A percentile compares a stretch with the other conserved stretches of the same genome.
Evolutionary conservation across 2,329 filamentous ascomycete species (phyloP).

Genomic region (Chaetomiaceae sp.): DNA sequence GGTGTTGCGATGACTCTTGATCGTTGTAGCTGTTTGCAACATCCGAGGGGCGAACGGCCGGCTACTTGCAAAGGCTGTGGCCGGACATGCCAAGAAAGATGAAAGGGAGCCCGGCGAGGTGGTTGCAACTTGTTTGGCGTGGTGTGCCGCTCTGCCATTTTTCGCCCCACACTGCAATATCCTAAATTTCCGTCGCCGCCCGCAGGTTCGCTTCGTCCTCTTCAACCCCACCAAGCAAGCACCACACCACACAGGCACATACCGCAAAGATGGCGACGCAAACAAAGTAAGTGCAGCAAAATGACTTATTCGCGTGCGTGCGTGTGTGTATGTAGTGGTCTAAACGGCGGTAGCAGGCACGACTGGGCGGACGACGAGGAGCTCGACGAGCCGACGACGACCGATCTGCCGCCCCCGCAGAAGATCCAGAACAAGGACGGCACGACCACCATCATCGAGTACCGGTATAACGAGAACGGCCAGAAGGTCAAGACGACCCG

Average conservation of each 20-base stretch:
- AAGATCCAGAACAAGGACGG: conserved; percentile 97
- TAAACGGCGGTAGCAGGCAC: conserved; percentile 38
- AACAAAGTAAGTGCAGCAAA: conserved; percentile 19
- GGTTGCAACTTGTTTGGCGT: neutral
- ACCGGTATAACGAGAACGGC: conserved; percentile 83
- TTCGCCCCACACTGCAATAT: conserved; percentile 24
- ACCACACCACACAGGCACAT: conserved; percentile 14
- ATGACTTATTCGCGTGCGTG: too few species aligned
- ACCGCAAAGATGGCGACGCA: conserved; percentile 22
- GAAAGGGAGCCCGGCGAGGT: too few species aligned
- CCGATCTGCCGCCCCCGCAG: conserved; percentile 73
- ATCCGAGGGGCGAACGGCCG: too few species aligned
- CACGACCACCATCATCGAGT: conserved; percentile 90
- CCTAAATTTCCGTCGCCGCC: conserved; percentile 20
- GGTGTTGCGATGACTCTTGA: too few species aligned
- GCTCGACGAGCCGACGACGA: conserved; percentile 60
- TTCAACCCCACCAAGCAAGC: conserved; percentile 21
- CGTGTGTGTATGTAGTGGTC: too few species aligned
- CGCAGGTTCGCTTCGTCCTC: neutral
- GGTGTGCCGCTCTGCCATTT: conserved; percentile 13
- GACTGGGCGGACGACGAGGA: conserved; percentile 98
- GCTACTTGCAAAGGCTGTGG: too few species aligned
- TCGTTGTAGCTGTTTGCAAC: too few species aligned
- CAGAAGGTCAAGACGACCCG: conserved; percentile 97
- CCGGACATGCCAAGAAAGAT: too few species aligned